Base-by-base conservation (phyloP, 2,329 filamentous ascomycete genomes). In the Colletotrichum spinosum region DNA sequence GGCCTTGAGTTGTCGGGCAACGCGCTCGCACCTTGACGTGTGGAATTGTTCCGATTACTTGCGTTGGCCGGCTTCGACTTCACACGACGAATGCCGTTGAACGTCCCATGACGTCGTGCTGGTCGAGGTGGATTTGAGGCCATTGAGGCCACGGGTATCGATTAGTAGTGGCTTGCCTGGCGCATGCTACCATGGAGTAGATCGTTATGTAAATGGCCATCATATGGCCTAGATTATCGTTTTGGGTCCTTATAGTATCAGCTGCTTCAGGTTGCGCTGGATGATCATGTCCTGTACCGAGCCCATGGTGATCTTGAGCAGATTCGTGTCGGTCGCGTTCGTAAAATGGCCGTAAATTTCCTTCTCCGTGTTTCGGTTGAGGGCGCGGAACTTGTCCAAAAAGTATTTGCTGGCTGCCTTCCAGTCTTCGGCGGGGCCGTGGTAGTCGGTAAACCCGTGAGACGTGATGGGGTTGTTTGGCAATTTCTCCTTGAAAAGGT, bases 231-330 rank as follows among this genome's bases (percentile, higher is more conserved):
- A 15, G n/a, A 62, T 52, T 38, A 65, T 67, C 8, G 54, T 39
- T n/a, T 37, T 51, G 55, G 60, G 55, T 42, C 49, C 59, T 85
- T 79, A 92, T 79, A 92, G 81, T 73, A 94, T 92, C 73, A 94
- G 82, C 78, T 91, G 90, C 79, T 93, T 92, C 60, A 94, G 84
- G 76, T 94, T 94, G 75, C 90, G 90, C 79, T 94, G 91, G 73
- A 94, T 93, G 72, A 94, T 92, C 89, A 93, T 95, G 76, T 95
- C 92, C 78, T 95, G 92, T 60, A 95, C 92, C 10, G 91, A 93
- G 69, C 87, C 86, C 92, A 95, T 95, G 44, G 92, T 95, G 69
- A 93, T 93, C 80, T 94, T 94, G 70, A 95, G 84, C 68, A 95
- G 80, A 74, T 93, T 93, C 39, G 92, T 88, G 70, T 88, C 86